These are phyloP conservation scores for Benincasa hispida DNA, from an alignment of 306 rosid genomes.

Conservation along the genomic window DNA sequence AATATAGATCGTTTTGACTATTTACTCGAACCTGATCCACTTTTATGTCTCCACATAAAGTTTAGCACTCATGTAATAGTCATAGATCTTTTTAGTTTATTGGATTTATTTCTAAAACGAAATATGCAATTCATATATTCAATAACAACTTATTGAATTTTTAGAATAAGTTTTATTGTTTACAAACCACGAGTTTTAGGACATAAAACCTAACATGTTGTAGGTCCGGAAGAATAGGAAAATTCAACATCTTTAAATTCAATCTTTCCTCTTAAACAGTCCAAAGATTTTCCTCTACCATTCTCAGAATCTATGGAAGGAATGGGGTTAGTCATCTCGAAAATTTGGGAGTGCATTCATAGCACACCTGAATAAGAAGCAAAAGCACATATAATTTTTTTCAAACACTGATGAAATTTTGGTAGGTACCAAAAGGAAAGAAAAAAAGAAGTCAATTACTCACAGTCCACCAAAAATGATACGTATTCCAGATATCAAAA, in stretches of 20 bases:
- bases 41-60: too few species aligned
- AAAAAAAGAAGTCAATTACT: conserved; percentile 15
- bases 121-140: too few species aligned
- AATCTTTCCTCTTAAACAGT: conserved; percentile 38
- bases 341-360: conserved; percentile 71
- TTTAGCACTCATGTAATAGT: too few species aligned
- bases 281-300: conserved; percentile 30
- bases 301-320: conserved; percentile 20
- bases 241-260: conserved; percentile 48
- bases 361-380: conserved; percentile 29
- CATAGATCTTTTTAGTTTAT: too few species aligned
- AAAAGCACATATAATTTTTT: background rate
- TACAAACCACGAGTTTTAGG: too few species aligned
- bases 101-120: too few species aligned
- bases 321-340: conserved; percentile 36
- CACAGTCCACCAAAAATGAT: conserved; percentile 71
- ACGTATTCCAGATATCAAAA: conserved; percentile 49
- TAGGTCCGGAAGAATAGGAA: conserved; percentile 67
- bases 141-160: too few species aligned
- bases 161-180: too few species aligned
- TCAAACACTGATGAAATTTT: background rate
- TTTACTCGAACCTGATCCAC: too few species aligned
- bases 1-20: too few species aligned
- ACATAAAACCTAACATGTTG: too few species aligned
- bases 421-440: background rate